Base-by-base conservation (phyloP, 441 rosid genomes). In the Pelargonium australe region DNA sequence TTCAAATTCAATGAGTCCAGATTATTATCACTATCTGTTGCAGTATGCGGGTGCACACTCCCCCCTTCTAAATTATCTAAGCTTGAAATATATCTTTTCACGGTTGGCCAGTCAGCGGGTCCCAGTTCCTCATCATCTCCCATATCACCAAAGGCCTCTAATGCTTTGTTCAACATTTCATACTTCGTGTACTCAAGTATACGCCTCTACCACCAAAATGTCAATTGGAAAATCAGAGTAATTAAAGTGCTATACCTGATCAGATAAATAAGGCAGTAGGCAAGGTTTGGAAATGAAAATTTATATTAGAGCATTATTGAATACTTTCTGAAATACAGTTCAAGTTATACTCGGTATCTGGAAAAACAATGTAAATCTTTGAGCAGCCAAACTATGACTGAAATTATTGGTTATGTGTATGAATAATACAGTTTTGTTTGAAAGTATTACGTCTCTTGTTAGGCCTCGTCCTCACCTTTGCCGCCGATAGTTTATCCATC, bases 101-200 rank as follows among this genome's bases (percentile, higher is more conserved):
- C 95, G 19, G 91, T 86, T 20, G 83, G 83, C 99, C 97, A 95
- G 79, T 90, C 97, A 70, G 83, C 84, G 78, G 96, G 86, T 78
- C 98, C 99, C 69, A 95, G 89, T 80, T 95, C 99, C 85, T 95
- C 97, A 75, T 95, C 98, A 44, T 95, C 97, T 74, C 87, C 95
- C 55, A 92, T 90, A 79, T 86, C 85, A 76, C 85, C 84, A 85
- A 92, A 95, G 75, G 95, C 93, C 77, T 87, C 80, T 61, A 81
- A 77, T 73, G 98, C 96, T 67, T 77, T 84, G 37, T 84, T 87
- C 87, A 89, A 70, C 98, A 95, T 89, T 84, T 86, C 96, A 85
- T 80, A 81, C 86, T 89, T 92, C 51, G 96, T 89, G 75, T 80
- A 87, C 67, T 92, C 87, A 79, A 95, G 65, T 75, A 95, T 85